phyloP scores from a whole-genome alignment of 169 alveolate genomes.

The Plasmodium billcollinsi region DNA sequence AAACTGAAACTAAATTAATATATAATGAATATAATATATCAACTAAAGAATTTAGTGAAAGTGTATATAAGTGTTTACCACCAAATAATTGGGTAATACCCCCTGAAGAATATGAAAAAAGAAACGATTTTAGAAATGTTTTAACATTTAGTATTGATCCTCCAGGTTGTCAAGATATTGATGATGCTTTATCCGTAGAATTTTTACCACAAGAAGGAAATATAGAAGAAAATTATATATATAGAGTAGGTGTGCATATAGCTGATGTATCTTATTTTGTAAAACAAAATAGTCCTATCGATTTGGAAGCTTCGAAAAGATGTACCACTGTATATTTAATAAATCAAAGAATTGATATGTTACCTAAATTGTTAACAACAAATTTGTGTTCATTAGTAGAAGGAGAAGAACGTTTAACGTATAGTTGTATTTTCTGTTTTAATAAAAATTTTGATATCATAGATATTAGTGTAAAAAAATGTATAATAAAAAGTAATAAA shows the following conservation, averaged over 20 bases:
- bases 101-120: conserved; percentile 83
- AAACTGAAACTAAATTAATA: conserved; percentile 90
- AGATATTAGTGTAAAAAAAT: conserved; percentile 88
- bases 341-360: conserved; percentile 99
- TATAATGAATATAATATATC: conserved; percentile 87
- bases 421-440: conserved; percentile 95
- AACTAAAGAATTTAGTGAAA: conserved; percentile 90
- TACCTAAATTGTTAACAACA: conserved; percentile 97
- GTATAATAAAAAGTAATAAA: conserved; percentile 93
- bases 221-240: conserved; percentile 73
- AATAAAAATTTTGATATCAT: conserved; percentile 89
- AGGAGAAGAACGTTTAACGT: conserved; percentile 94
- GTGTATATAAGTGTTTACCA: conserved; percentile 95
- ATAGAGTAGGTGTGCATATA: conserved; percentile 98
- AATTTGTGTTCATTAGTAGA: conserved; percentile 94
- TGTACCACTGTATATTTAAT: conserved; percentile 97
- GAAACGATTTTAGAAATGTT: conserved; percentile 90
- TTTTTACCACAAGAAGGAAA: conserved; percentile 47
- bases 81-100: conserved; percentile 92
- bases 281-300: conserved; percentile 95
- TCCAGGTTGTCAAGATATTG: conserved; percentile 99
- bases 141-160: conserved; percentile 98
- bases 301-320: conserved; percentile 98
- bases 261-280: conserved; percentile 99
- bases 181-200: conserved; percentile 96